phyloP scores from a whole-genome alignment of 2,329 filamentous ascomycete genomes.

The Cladosporium colombiae region DNA sequence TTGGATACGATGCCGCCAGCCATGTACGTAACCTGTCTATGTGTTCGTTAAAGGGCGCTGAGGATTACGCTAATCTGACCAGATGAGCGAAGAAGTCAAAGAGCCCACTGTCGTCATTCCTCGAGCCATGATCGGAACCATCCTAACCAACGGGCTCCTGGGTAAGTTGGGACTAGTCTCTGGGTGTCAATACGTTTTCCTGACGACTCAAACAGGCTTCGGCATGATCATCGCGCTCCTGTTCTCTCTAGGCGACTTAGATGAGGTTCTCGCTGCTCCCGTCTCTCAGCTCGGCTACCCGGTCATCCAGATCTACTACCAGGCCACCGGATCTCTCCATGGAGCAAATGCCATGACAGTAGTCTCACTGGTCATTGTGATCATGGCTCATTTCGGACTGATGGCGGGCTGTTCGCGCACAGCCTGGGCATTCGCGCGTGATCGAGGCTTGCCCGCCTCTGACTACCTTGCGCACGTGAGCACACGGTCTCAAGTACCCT shows the following conservation, averaged over 20 bases:
- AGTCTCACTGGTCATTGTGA: conserved; percentile 38
- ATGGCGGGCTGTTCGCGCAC: conserved; percentile 40
- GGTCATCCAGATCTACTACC: conserved; percentile 49
- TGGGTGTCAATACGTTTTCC: neutral
- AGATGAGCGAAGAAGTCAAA: conserved; percentile 26
- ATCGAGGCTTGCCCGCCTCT: conserved; percentile 28
- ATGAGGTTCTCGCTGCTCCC: conserved; percentile 39
- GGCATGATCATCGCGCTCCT: conserved; percentile 28
- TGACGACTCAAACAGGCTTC: neutral
- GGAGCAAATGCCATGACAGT: conserved; percentile 47
- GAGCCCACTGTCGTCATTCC: conserved; percentile 23
- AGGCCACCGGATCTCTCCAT: conserved; percentile 38
- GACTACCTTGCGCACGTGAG: conserved; percentile 5
- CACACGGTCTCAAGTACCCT: conserved; percentile 6
- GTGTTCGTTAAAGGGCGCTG: too few species aligned
- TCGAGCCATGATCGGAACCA: conserved; percentile 37
- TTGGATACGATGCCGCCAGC: conserved; percentile 20
- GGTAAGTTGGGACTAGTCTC: conserved; percentile 27
- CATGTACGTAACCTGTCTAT: neutral
- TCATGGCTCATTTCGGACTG: conserved; percentile 28
- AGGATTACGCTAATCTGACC: neutral
- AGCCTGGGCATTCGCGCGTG: conserved; percentile 40
- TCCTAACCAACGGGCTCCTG: conserved; percentile 45
- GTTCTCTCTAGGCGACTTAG: conserved; percentile 41
- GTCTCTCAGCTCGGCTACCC: conserved; percentile 38